Evolutionary conservation across 352 stramenopile genomes (phyloP), one percentile per base, ranked within the genome.

Genomic region (Thalassiosira ordinaria): DNA sequence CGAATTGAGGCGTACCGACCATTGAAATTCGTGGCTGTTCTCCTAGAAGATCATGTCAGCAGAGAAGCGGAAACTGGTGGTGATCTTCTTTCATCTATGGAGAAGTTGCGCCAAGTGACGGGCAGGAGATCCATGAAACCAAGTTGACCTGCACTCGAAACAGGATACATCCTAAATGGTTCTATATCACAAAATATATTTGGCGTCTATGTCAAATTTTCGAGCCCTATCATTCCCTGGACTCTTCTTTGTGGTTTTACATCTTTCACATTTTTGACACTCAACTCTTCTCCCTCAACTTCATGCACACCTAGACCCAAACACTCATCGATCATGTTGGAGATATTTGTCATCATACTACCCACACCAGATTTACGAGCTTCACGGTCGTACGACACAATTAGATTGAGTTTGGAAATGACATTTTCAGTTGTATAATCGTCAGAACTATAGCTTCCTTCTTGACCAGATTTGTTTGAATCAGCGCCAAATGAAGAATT

Each of bases 1-100:
- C 80, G 81, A 66, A 86, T 81, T 61, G 83, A 92, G 64, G 84
- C 62, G 8, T 94, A 92, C 55, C 64, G 80, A 24, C 89, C 89
- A 2, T 59, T 94, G 22, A 87, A 88, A 44, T 92, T 94, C 73
- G 85, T 92, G 1, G 85, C 73, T 37, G 22, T 52, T 41, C 59
- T 76, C 39, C 39, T 47, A 20, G 39, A 70, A 44, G 26, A 65
- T 47, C 37, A 29, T 56, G 31, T 18, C 16, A 6, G 41, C 0
- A 22, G 53, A 46, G 22, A 49, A 39, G n/a, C 35, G 1, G 13
- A 72, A 16, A 41, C 37, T 64, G 46, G 11, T 67, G 61, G 41
- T 18, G 22, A 70, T 24, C 49, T 79, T 56, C 41, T 79, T 18
- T 67, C 31, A 31, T 59, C 60, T 3, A 66, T 79, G 41, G 35